Evolutionary conservation across 345 rosid genomes (phyloP), one percentile per base, ranked within the genome.

Genomic region (Aethionema arabicum): DNA sequence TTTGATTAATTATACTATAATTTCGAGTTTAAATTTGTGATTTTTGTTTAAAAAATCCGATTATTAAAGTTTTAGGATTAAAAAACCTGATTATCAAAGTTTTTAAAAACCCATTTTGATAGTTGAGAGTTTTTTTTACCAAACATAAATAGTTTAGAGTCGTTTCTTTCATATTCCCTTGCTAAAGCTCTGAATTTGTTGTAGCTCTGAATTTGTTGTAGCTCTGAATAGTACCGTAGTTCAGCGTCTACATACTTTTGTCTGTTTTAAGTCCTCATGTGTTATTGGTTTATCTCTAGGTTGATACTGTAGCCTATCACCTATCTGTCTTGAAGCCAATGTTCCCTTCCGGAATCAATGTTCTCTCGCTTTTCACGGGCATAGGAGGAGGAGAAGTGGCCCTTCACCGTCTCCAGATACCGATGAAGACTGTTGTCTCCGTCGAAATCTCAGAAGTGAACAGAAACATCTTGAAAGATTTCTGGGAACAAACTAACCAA

Each of bases 351-450:
- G 98, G 97, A 11, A 62, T 92, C 50, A 89, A 79, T 59, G 62
- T 89, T 5, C 82, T 92, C 11, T 92, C 96, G 4, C 89, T 92
- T 16, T 92, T 92, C 75, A 82, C 97, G 7, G 98, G 98, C 8
- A 92, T 92, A 12, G 98, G 98, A 11, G 98, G 97, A 29, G 98
- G 84, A 0, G 95, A 92, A 73, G 97, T 92, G 44, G 95, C 98
- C 7, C 80, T 92, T 12, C 83, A 89, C 56, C 79, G 88, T 33
- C 92, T 88, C 5, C 84, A 87, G n/a, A 47, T 91, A 27, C 82
- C 68, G 0, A 41, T 88, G 76, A 88, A 88, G 61, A 75, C 52
- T 11, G 96, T 91, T 2, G 95, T 91, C 2, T 74, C 96, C 0
- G 93, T 88, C 5, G 96, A 91, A 67, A 85, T 75, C 16, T 82